Percentiles rank a stretch among this genome's conserved stretches.
Conservation (phyloP, 2,329 filamentous ascomycete genomes). For the Aspergillus sp. region DNA sequence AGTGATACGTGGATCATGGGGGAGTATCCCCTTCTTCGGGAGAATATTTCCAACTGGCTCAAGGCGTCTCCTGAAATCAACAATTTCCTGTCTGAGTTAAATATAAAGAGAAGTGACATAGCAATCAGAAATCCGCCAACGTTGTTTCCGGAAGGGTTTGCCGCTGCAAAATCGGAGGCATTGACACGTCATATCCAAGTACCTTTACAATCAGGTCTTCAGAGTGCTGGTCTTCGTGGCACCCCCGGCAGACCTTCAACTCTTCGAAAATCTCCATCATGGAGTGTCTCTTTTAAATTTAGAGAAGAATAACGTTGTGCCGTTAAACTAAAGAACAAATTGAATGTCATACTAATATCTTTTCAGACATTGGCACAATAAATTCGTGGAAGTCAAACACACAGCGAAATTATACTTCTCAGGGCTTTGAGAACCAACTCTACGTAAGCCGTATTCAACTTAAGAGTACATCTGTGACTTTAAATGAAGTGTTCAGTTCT, state of each 20-base stretch:
- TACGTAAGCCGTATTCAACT: not conserved
- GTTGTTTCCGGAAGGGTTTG: not conserved
- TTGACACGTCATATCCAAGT: not conserved
- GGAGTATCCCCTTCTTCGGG: not conserved
- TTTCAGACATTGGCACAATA: constrained; percentile 1
- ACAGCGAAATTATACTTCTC: constrained; percentile 2
- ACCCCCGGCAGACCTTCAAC: not conserved
- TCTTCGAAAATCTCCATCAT: not conserved
- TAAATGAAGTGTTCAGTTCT: not conserved
- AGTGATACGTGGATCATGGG: constrained; percentile 1
- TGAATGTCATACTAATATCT: not conserved
- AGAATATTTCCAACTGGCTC: constrained; percentile 1
- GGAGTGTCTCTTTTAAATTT: not conserved
- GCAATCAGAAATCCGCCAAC: not conserved
- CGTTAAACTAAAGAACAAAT: not conserved
- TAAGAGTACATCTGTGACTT: no score
- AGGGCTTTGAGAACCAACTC: not conserved
- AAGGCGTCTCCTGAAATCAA: constrained; percentile 3
- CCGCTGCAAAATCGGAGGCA: not conserved
- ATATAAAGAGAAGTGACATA: not conserved
- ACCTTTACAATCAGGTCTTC: not conserved
- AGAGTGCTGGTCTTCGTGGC: not conserved
- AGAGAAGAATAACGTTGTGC: not conserved
- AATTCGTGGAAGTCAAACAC: constrained; percentile 4
- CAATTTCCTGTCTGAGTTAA: not conserved